These are phyloP conservation scores for Trichoderma lentiforme DNA, from an alignment of 2,329 filamentous ascomycete genomes.

Conservation along the genomic window DNA sequence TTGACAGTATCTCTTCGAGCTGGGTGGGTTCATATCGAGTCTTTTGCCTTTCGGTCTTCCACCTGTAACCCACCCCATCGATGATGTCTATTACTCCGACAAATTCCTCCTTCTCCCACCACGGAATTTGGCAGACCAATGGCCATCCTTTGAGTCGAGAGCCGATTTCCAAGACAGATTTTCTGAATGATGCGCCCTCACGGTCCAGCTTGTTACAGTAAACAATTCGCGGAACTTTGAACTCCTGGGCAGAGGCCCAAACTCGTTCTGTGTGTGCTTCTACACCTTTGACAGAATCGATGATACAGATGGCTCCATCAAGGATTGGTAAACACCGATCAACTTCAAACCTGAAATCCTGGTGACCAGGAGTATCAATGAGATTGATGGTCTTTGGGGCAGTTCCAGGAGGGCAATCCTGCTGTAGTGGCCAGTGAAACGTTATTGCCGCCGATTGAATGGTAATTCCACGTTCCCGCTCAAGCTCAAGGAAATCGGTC, in stretches of 20 bases:
- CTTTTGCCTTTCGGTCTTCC: conserved; percentile 49
- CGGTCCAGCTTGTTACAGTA: conserved; percentile 79
- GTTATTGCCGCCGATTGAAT: conserved; percentile 97
- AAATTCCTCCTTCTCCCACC: conserved; percentile 81
- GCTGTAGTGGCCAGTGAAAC: conserved; percentile 78
- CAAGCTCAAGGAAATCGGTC: conserved; percentile 92
- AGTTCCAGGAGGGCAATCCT: conserved; percentile 38
- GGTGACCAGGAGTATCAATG: conserved; percentile 95
- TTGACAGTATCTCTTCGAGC: conserved; percentile 39
- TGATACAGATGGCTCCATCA: conserved; percentile 87
- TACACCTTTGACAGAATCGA: conserved; percentile 89
- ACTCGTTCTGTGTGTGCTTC: conserved; percentile 97
- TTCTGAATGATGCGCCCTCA: conserved; percentile 74
- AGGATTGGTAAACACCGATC: conserved; percentile 83
- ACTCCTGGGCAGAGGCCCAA: conserved; percentile 84
- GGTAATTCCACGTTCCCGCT: conserved; percentile 88
- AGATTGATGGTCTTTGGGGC: conserved; percentile 73
- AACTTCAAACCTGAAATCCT: conserved; percentile 97
- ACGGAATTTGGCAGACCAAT: conserved; percentile 89
- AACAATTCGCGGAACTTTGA: conserved; percentile 75
- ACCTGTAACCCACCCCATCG: conserved; percentile 69
- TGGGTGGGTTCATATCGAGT: conserved; percentile 33
- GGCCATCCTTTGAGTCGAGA: conserved; percentile 78
- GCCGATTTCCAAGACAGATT: conserved; percentile 82
- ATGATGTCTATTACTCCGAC: conserved; percentile 83